Percentiles rank a stretch among this genome's conserved stretches.
phyloP scores from a whole-genome alignment of 2,329 filamentous ascomycete species.

The Fusarium setosum region DNA sequence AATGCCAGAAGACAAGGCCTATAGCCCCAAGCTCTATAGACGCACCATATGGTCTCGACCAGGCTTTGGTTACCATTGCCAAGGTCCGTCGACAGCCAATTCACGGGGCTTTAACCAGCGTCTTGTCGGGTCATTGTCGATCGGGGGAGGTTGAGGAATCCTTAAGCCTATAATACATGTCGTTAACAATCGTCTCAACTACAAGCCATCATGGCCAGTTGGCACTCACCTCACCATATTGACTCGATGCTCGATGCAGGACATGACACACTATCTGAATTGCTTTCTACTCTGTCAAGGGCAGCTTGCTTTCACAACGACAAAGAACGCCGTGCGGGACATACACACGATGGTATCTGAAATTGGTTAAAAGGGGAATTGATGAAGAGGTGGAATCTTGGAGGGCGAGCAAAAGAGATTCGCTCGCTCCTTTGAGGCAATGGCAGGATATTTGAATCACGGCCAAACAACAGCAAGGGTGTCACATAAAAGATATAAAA shows the following conservation, averaged over 20 bases:
- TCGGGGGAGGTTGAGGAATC: conserved; percentile 78
- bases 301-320: no score
- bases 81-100: conserved; percentile 87
- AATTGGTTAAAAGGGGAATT: neutral
- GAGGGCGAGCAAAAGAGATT: neutral
- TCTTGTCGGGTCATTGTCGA: conserved; percentile 86
- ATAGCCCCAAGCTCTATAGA: neutral
- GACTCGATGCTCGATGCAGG: no score
- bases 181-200: neutral
- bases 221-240: conserved; percentile 19
- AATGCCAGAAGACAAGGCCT: conserved; percentile 9
- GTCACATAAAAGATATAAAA: neutral
- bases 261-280: no score
- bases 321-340: no score
- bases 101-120: conserved; percentile 84
- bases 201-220: neutral
- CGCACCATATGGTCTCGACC: conserved; percentile 91
- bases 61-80: conserved; percentile 95
- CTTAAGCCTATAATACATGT: conserved; percentile 66
- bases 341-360: conserved; percentile 2
- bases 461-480: no score
- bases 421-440: no score
- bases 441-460: neutral
- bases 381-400: neutral
- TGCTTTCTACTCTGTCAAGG: no score